These are phyloP conservation scores for Plasmodium coatneyi DNA, from an alignment of 169 alveolate species.

Conservation along the genomic window DNA sequence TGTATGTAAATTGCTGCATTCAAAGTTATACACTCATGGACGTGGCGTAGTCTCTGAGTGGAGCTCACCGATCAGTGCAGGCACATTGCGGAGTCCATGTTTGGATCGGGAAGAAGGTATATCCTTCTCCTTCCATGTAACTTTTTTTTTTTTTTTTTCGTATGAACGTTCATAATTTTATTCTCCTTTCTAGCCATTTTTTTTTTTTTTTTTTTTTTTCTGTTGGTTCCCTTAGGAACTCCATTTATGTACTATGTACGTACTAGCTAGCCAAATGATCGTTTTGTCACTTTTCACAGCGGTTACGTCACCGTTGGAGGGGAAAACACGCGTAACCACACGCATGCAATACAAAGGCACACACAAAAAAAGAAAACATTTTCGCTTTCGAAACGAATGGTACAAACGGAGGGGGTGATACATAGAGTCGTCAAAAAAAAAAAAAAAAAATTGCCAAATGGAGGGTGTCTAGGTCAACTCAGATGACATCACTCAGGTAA, in stretches of 20 bases:
- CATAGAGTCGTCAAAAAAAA: neutral
- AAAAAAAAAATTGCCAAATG: constrained; percentile 2
- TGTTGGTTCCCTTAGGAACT: neutral
- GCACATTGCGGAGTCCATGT: neutral
- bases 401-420: neutral
- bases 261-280: constrained; percentile 2
- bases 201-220: neutral
- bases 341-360: neutral
- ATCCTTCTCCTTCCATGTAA: neutral
- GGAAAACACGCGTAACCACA: neutral
- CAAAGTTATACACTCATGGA: constrained; percentile 3
- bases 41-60: neutral
- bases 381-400: neutral
- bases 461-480: neutral
- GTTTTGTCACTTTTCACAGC: neutral
- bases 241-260: neutral
- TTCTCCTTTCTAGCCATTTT: neutral
- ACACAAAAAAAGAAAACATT: neutral
- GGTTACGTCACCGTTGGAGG: neutral
- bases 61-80: neutral
- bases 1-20: neutral
- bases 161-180: too few relatives aligned
- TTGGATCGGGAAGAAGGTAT: neutral
- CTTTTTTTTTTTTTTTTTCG: neutral
- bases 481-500: neutral